Base-by-base conservation (phyloP, 2,329 filamentous ascomycete genomes). In the Trichophyton simii region DNA sequence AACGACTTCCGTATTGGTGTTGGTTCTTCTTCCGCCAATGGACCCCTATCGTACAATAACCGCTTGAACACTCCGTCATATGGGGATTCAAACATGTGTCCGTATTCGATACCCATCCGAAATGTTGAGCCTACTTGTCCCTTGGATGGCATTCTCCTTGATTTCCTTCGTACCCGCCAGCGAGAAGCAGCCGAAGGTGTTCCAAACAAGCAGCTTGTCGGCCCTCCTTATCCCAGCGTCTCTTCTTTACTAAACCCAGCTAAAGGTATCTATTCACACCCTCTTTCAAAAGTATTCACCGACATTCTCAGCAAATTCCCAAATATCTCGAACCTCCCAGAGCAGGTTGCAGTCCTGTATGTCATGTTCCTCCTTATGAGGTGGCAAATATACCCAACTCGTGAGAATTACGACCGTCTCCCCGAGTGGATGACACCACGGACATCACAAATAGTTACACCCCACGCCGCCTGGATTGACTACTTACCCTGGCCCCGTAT, bases 241-340 rank as follows among this genome's bases (percentile, higher is more conserved):
- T 86, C 86, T 0, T 88, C 87, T 0, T 80, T 95, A 3, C 81
- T 92, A 44, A 89, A 92, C 69, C 87, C 88, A 0, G 78, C 83
- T 46, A 80, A 80, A 58, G 80, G 79, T 63, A 77, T 77, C 6
- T 80, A 81, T 67, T 83, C 85, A 1, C 89, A 95, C 68, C 89
- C 89, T 0, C 78, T 95, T 1, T 92, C 89, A 5, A 89, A 89
- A 66, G 82, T 95, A 13, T 89, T 95, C 70, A 91, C 88, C 48
- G 89, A 95, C 72, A 90, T 95, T 62, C 78, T 95, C 9, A 80
- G 83, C 65, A 89, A 87, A n/a, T 95, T 95, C 67, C 89, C 90
- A 0, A 86, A 88, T 67, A 84, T 96, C 34, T 83, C 81, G 3
- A 81, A 80, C n/a, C 79, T 95, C 0, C 90, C 91, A 0, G 90